Base-by-base conservation (phyloP, 1,284 basidiomycete genomes). In the Sanghuangporus weigelae region DNA sequence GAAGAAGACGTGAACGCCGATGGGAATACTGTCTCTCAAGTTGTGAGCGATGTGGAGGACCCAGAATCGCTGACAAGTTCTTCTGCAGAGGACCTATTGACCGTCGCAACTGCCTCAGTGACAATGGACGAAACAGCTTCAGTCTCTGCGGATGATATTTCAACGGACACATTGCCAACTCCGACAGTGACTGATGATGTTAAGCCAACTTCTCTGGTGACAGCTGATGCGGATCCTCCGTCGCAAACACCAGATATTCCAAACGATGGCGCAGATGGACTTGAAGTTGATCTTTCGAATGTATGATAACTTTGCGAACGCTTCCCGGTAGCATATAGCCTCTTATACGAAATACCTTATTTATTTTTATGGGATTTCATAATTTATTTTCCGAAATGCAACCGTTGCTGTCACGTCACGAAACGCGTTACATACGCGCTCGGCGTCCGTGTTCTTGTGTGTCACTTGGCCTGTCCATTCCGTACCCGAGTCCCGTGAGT, bases 341-440 rank as follows among this genome's bases (percentile, higher is more conserved):
- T n/a, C 26, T 31, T 31, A 5, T 31, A 31, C 26, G 26, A 31
- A 31, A 31, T 31, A 26, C 23, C 23, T 21, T 49, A 49, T 49
- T 21, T 49, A 49, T 49, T 49, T n/a, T n/a, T n/a, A 2, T 16
- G 2, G 7, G n/a, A 49, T 10, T 19, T 2, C 3, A 49, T 50
- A 26, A 31, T 12, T 53, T 26, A 12, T 7, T n/a, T 11, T n/a
- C 12, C 31, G 14, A n/a, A 54, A 36, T 16, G 1, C n/a, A 36
- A 36, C 53, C 26, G 26, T 5, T 36, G 26, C 21, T 54, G 53
- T 54, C 53, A 54, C 53, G 53, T 54, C 53, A 54, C 53, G 19
- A 38, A 54, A 54, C 53, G 53, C 53, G 53, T 54, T 36, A 36
- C 53, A 12, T 38, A 54, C 53, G 53, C 53, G 53, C 31, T 54